These are phyloP conservation scores for Heterobasidion irregulare DNA, from an alignment of 1,284 basidiomycete genomes.

Conservation along the genomic window DNA sequence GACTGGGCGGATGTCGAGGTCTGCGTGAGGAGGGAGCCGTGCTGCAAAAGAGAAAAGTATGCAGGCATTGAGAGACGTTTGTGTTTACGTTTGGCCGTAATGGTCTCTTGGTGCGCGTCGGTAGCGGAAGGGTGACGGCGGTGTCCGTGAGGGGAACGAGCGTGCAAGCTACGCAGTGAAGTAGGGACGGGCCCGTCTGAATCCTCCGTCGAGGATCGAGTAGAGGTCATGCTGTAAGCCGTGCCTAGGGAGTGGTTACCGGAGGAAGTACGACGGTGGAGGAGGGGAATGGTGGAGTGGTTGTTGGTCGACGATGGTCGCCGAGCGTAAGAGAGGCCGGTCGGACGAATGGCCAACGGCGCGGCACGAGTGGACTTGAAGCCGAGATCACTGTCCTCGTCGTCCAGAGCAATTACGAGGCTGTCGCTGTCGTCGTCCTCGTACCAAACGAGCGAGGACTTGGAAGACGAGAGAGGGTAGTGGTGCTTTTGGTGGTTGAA, in stretches of 20 bases:
- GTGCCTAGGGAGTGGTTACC: constrained; percentile 35
- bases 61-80: constrained; percentile 70
- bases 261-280: constrained; percentile 46
- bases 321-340: constrained; percentile 50
- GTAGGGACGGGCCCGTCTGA: constrained; percentile 23
- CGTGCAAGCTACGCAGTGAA: constrained; percentile 21
- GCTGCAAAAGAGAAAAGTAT: constrained; percentile 60
- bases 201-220: constrained; percentile 33
- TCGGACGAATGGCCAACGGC: constrained; percentile 13
- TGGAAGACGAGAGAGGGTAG: constrained; percentile 46
- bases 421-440: constrained; percentile 50
- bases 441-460: constrained; percentile 57
- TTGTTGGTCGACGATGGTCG: constrained; percentile 66
- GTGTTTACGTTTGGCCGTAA: constrained; percentile 46
- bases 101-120: constrained; percentile 22
- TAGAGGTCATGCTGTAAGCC: constrained; percentile 31
- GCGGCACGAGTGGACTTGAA: constrained; percentile 17
- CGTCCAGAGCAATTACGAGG: constrained; percentile 22
- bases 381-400: constrained; percentile 28
- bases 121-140: constrained; percentile 13
- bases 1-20: constrained; percentile 34
- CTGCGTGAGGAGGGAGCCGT: constrained; percentile 13
- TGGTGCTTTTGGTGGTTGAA: constrained; percentile 23
- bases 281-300: constrained; percentile 47
- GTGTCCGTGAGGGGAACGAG: constrained; percentile 13